These are phyloP conservation scores for Obelidium mucronatum DNA, from an alignment of 192 early-diverging fungal species.

Conservation along the genomic window DNA sequence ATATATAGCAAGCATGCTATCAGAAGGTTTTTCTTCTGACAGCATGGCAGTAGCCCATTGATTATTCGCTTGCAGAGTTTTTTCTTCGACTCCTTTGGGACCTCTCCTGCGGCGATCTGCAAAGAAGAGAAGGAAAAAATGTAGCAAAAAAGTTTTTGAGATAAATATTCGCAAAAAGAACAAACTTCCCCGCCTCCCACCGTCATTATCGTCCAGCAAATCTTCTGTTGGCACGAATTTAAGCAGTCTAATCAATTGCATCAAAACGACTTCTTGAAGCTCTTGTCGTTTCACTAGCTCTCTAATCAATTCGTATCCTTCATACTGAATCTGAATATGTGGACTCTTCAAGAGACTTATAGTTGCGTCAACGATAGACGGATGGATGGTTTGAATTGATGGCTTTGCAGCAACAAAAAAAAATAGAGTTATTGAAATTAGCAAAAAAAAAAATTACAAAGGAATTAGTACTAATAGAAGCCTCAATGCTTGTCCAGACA, in stretches of 20 bases:
- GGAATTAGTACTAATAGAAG: conserved; percentile 51
- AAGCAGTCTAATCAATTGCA: conserved; percentile 57
- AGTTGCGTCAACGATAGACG: conserved; percentile 62
- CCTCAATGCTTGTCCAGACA: conserved; percentile 66
- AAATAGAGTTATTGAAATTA: conserved; percentile 3
- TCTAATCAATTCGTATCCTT: conserved; percentile 65
- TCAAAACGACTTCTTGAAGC: conserved; percentile 60
- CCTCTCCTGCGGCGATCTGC: conserved; percentile 49
- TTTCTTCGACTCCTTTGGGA: conserved; percentile 38
- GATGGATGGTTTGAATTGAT: conserved; percentile 58
- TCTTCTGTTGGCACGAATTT: conserved; percentile 51
- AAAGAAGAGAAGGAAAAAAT: not conserved
- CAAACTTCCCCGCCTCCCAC: not conserved
- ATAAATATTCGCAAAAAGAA: conserved; percentile 11
- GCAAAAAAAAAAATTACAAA: not conserved
- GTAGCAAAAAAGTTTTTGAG: not conserved
- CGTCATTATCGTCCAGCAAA: conserved; percentile 40
- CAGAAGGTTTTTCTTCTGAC: conserved; percentile 48
- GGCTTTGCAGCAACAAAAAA: conserved; percentile 53
- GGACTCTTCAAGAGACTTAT: conserved; percentile 57
- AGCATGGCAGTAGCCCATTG: conserved; percentile 48
- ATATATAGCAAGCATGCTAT: conserved; percentile 52
- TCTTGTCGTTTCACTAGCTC: conserved; percentile 51
- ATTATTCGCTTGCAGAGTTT: conserved; percentile 37
- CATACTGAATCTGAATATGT: conserved; percentile 70